Base-by-base conservation (phyloP, 192 early-diverging fungal genomes). In the Phlyctochytrium bullatum region DNA sequence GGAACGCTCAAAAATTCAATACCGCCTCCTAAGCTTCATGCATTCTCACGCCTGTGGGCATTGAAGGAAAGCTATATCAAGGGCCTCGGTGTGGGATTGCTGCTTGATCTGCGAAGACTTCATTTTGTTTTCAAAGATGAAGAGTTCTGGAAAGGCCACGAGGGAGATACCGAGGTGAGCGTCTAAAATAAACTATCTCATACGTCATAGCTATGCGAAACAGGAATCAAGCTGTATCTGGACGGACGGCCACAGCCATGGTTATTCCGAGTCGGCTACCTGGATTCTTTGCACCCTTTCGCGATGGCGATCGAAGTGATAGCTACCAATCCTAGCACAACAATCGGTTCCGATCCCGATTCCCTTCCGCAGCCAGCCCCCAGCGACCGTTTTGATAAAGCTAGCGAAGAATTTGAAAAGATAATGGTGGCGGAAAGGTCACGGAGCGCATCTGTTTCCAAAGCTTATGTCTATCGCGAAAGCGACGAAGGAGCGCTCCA, bases 1-100 rank as follows among this genome's bases (percentile, higher is more conserved):
- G n/a, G n/a, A n/a, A n/a, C n/a, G n/a, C n/a, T n/a, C n/a, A n/a
- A n/a, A n/a, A n/a, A n/a, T n/a, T n/a, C n/a, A n/a, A n/a, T n/a
- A n/a, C n/a, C n/a, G n/a, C n/a, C n/a, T 29, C 66, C 6, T 17
- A 17, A 52, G 36, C 24, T 60, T 27, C 66, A 67, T 50, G 24
- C 66, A 6, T 67, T 67, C 35, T 67, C 47, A 12, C 32, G 66
- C 2, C 33, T 67, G 24, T 67, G 66, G 66, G 58, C 56, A n/a
- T 12, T 67, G 58, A 67, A 67, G 54, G 66, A 67, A 33, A 29
- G 30, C 28, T 67, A 67, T 36, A 60, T 57, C 10, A 67, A 67
- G 31, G 35, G 54, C 14, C 12, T 67, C 20, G 66, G 66, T 30
- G 27, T 67, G n/a, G 66, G 66, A 17, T 32, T 67, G 17, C 31